Evolutionary conservation across 129 eudicot genomes (phyloP), one percentile per base, ranked within the genome.

Genomic region (Flaveria robusta): DNA sequence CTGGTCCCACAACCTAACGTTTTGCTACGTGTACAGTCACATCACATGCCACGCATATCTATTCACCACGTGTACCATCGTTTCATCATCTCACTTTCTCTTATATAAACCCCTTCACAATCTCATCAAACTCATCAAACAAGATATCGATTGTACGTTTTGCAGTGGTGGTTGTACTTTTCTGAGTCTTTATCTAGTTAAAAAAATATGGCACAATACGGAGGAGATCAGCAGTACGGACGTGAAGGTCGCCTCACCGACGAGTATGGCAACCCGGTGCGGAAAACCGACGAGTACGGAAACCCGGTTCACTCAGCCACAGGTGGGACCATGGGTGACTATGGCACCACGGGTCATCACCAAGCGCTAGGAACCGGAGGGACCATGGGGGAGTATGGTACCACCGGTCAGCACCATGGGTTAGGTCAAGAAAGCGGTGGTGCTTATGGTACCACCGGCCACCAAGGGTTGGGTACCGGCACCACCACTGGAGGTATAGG

Each of bases 211-310:
- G 96, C 96, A 12, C 80, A 83, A 14, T 78, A 89, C 56, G 90
- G 90, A 29, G 78, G 79, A 18, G 46, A 73, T 29, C 27, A 82
- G 20, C 65, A 74, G 43, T 45, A 50, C 63, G 78, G 74, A 31
- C 45, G 74, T 11, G 83, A 79, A 9, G 80, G 34, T 71, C 72
- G 82, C 54, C 88, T 77, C 34, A 77, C 83, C 15, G 93, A 90
- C 18, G 93, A 86, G 71, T 81, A 77, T 23, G 91, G 90, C 11
- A 86, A 86, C 79, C 88, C 88, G 9, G 59, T 83, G n/a, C 67
- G 84, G 12, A 79, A 83, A 64, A 88, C 92, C 6, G 92, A 86
- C 62, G 90, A 84, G 56, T 85, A 85, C 41, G 97, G 96, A 50
- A 87, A 85, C 81, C 96, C 88, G 2, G 74, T 85, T 68, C 87